Base-by-base conservation (phyloP, 2,329 filamentous ascomycete genomes). In the Pseudogymnoascus sp. region DNA sequence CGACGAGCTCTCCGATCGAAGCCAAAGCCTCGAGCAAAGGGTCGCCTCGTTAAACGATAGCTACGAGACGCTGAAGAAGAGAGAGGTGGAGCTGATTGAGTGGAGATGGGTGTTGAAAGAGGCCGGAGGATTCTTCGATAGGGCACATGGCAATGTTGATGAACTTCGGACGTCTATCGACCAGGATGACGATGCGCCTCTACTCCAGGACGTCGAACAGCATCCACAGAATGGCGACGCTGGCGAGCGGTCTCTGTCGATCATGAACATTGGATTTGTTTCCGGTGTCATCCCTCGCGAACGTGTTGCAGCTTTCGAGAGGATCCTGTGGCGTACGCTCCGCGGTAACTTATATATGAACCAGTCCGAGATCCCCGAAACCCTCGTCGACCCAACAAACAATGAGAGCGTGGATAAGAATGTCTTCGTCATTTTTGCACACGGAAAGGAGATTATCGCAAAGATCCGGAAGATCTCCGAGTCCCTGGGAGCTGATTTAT, bases 311-410 rank as follows among this genome's bases (percentile, higher is more conserved):
- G 90, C 93, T 25, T 99, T 99, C 73, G 95, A 99, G 79, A 89
- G 94, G 65, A 99, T 99, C 69, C 82, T 99, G 61, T 99, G 94
- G 94, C 87, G 94, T 72, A 97, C 95, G 0, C 85, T 99, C 44
- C 91, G 94, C 75, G 94, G 94, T 71, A 99, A 99, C 77, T 80
- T 99, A 67, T 99, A 97, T 82, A 99, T 99, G 94, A 99, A 99
- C 78, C 95, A 99, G 80, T 93, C 93, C 42, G 94, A 99, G 81
- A 99, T 99, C 66, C 88, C 92, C 6, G 93, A 99, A 75, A 86
- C 91, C 38, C 88, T 99, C 69, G 82, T 96, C 74, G 91, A 99
- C 75, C 93, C 94, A 14, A 84, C 89, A 73, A 96, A 86, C 78
- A 97, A 97, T 75, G 93, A 97, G 77, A 82, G 90, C 67, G 83